Conservation (phyloP, 768 basidiomycete genomes). For the Naganishia onofrii region DNA sequence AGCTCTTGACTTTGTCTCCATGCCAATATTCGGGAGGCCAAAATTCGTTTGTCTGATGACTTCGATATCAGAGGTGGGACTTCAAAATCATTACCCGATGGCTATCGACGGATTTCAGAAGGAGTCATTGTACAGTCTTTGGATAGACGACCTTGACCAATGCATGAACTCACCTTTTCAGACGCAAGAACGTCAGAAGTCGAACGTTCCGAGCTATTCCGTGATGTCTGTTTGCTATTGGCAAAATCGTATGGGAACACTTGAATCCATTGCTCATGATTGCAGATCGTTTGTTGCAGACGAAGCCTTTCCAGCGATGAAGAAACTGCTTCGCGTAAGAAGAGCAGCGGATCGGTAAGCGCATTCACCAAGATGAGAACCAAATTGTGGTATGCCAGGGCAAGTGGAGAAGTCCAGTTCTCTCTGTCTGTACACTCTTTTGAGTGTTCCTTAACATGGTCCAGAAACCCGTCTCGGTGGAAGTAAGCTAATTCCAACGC, state of each 20-base stretch:
- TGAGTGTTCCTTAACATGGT: background rate
- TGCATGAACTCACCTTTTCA: background rate
- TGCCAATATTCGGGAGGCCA: background rate
- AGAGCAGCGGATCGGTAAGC: background rate
- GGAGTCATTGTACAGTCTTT: background rate
- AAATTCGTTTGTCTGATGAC: background rate
- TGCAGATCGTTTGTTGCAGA: background rate
- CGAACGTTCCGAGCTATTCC: background rate
- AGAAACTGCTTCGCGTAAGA: background rate
- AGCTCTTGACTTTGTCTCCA: slow-evolving; percentile 14
- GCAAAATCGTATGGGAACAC: background rate
- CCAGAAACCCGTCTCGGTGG: background rate
- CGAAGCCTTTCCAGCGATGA: background rate
- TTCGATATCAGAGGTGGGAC: background rate
- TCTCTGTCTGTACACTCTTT: background rate
- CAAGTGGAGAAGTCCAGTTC: background rate
- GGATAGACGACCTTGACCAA: background rate
- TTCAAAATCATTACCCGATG: background rate
- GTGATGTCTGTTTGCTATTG: background rate
- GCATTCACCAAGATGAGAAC: background rate
- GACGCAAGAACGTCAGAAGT: background rate
- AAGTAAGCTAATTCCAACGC: background rate
- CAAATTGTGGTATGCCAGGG: background rate
- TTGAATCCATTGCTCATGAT: background rate
- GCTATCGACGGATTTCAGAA: background rate